Conservation (phyloP, 768 basidiomycete species). For the Collybia sordida region DNA sequence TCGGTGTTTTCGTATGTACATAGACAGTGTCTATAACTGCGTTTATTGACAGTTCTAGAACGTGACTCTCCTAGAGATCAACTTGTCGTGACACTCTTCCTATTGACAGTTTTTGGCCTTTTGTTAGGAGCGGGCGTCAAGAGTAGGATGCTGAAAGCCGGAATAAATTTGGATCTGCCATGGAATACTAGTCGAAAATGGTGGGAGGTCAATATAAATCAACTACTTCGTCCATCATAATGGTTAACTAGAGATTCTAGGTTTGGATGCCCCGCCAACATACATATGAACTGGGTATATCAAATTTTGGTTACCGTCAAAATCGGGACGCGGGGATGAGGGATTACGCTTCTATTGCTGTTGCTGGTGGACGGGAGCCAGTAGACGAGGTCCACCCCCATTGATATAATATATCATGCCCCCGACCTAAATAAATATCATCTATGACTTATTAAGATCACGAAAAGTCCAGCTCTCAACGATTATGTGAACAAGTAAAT, state of each 20-base stretch:
- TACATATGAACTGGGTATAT: slow-evolving; percentile 42
- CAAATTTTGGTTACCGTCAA: slow-evolving; percentile 47
- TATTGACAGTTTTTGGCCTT: slow-evolving; percentile 84
- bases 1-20: slow-evolving; percentile 84
- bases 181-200: slow-evolving; percentile 69
- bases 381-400: too few relatives aligned
- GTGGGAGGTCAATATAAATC: slow-evolving; percentile 70
- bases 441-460: too few relatives aligned
- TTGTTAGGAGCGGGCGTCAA: slow-evolving; percentile 84
- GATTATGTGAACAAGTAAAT: too few relatives aligned
- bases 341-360: slow-evolving; percentile 46
- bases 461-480: too few relatives aligned
- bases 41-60: slow-evolving; percentile 47
- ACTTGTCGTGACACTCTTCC: slow-evolving; percentile 87
- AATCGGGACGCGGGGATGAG: slow-evolving; percentile 33
- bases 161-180: slow-evolving; percentile 59
- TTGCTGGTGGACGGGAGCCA: too few relatives aligned
- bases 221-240: slow-evolving; percentile 4
- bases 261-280: slow-evolving; percentile 57
- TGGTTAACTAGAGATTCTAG: slow-evolving; percentile 26
- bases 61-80: slow-evolving; percentile 96
- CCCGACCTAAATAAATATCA: too few relatives aligned
- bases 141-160: slow-evolving; percentile 78
- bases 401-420: too few relatives aligned
- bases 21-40: slow-evolving; percentile 5